Percentiles rank a stretch among this genome's conserved stretches.
phyloP scores from a whole-genome alignment of 768 basidiomycete genomes.

The Candolleomyces aberdarensis region DNA sequence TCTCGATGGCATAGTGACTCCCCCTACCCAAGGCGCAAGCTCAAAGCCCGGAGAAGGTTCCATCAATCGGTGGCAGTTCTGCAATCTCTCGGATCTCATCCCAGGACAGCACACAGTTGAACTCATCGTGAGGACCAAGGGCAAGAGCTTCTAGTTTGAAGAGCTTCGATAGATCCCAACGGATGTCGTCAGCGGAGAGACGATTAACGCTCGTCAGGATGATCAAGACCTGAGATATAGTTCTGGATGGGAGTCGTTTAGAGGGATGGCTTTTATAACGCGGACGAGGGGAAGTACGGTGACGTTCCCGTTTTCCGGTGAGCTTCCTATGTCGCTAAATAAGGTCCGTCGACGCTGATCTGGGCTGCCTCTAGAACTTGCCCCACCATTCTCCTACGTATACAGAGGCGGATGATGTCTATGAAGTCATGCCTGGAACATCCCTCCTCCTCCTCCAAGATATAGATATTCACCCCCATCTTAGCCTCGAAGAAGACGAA shows the following conservation, averaged over 20 bases:
- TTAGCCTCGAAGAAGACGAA: conserved; percentile 13
- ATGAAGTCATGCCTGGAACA: conserved; percentile 55
- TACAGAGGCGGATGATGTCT: conserved; percentile 57
- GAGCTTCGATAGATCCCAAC: not conserved
- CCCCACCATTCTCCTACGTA: not conserved
- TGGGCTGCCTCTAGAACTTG: not conserved
- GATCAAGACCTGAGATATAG: not conserved
- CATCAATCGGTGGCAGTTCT: not conserved
- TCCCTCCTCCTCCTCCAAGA: conserved; percentile 37
- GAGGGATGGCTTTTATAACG: not conserved
- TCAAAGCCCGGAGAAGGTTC: not conserved
- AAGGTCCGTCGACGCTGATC: conserved; percentile 41
- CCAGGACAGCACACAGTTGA: not conserved
- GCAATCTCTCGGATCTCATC: not conserved
- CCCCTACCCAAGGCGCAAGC: not conserved
- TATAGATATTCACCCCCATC: conserved; percentile 29
- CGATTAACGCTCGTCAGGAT: not conserved
- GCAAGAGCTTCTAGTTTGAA: not conserved
- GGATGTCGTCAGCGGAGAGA: not conserved
- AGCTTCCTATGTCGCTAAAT: not conserved
- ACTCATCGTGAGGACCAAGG: not conserved
- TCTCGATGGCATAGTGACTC: not conserved
- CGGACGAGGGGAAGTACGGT: not conserved
- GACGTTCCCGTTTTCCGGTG: not conserved
- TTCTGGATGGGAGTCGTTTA: not conserved